These are phyloP conservation scores for Gastrolobium villosum DNA, from an alignment of 306 rosid genomes.

Conservation along the genomic window DNA sequence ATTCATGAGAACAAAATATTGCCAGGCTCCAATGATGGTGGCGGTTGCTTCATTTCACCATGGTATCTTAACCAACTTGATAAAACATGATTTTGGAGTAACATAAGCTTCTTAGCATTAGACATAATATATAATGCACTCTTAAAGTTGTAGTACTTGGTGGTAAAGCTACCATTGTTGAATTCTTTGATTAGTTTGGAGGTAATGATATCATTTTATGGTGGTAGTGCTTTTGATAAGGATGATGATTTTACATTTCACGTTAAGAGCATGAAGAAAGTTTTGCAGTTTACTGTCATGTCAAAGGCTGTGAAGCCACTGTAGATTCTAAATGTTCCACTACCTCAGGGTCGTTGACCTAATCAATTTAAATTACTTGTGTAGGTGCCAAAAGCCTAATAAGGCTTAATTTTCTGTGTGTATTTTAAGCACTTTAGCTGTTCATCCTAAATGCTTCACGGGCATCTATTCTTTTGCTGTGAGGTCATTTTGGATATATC, in stretches of 20 bases:
- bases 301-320: not conserved
- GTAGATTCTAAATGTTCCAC: not conserved
- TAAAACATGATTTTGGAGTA: not conserved
- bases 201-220: not conserved
- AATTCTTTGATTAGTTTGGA: not conserved
- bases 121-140: not conserved
- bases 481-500: not conserved
- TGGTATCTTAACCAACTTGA: constrained; percentile 9
- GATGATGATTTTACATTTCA: not conserved
- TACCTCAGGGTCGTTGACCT: constrained; percentile 1
- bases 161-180: not conserved
- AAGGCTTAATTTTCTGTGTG: not conserved
- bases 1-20: not conserved
- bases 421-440: not conserved
- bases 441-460: not conserved
- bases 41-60: not conserved
- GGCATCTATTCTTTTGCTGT: not conserved
- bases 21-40: not conserved
- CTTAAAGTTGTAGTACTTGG: not conserved
- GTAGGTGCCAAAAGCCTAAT: constrained; percentile 5
- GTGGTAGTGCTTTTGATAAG: not conserved
- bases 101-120: not conserved
- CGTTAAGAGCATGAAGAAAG: not conserved
- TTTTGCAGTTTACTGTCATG: not conserved
- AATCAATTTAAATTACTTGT: constrained; percentile 3